These are phyloP conservation scores for Pseudogymnoascus sp. DNA, from an alignment of 2,329 filamentous ascomycete species.

Conservation along the genomic window DNA sequence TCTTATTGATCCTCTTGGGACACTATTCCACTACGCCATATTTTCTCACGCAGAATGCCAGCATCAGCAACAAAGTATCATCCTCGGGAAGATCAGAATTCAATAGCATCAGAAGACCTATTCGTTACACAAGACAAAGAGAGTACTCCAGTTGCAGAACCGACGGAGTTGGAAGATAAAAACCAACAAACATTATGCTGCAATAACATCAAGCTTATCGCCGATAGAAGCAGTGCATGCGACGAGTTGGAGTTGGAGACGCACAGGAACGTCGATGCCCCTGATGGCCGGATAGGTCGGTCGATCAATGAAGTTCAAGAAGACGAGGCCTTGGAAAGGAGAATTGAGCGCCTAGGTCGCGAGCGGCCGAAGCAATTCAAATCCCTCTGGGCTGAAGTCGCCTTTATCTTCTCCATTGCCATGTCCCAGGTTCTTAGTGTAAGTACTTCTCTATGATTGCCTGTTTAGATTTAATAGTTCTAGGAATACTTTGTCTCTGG, in stretches of 20 bases:
- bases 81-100: neutral
- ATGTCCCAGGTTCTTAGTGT: too few relatives aligned
- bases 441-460: too few relatives aligned
- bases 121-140: neutral
- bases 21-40: neutral
- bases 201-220: neutral
- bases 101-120: neutral
- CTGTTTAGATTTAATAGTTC: too few relatives aligned
- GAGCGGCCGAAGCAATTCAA: too few relatives aligned
- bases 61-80: neutral
- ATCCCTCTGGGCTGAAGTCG: too few relatives aligned
- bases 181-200: neutral
- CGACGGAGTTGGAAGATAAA: neutral
- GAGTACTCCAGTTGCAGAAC: neutral
- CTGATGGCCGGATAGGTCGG: neutral
- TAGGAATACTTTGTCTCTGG: too few relatives aligned
- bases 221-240: neutral
- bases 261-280: neutral
- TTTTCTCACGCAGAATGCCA: neutral
- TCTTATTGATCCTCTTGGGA: neutral
- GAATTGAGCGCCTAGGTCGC: too few relatives aligned
- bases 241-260: neutral
- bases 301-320: neutral
- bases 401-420: too few relatives aligned
- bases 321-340: neutral